Conservation (phyloP, 2,329 filamentous ascomycete species). For the Aspergillus ochraceoroseus region DNA sequence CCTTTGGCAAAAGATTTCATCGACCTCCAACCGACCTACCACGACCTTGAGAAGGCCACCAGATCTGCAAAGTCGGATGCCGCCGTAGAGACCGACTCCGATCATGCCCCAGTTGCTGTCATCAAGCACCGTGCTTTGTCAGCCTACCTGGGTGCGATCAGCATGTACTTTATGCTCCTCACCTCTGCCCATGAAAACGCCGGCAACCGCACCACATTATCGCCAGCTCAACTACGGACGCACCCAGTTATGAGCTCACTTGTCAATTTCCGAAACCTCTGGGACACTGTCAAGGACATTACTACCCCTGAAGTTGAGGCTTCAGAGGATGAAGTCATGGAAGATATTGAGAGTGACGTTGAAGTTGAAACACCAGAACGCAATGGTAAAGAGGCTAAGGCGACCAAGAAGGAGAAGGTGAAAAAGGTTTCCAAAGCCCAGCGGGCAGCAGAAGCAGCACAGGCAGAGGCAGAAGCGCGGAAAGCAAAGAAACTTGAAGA, state of each 20-base stretch:
- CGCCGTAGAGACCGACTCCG: constrained; percentile 35
- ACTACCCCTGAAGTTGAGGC: constrained; percentile 43
- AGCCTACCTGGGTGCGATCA: constrained; percentile 78
- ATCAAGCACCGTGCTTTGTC: constrained; percentile 75
- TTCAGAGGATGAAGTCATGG: constrained; percentile 2
- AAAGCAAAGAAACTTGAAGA: constrained; percentile 51
- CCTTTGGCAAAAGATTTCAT: constrained; percentile 75
- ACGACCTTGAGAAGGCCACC: constrained; percentile 56
- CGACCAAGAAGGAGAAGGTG: constrained; percentile 39
- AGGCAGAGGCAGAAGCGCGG: constrained; percentile 52
- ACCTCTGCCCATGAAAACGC: constrained; percentile 65
- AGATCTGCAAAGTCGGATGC: constrained; percentile 50
- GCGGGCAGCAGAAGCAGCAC: constrained; percentile 49
- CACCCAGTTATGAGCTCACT: constrained; percentile 87
- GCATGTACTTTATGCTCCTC: constrained; percentile 93
- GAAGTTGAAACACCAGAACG: constrained; percentile 23
- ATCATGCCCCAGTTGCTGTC: constrained; percentile 51
- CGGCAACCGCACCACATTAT: constrained; percentile 55
- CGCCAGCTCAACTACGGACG: constrained; percentile 75
- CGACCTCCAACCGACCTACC: constrained; percentile 59
- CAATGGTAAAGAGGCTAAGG: constrained; percentile 34
- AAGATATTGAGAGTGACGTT: constrained; percentile 22
- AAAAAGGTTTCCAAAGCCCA: constrained; percentile 47
- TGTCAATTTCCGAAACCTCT: constrained; percentile 72
- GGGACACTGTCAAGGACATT: constrained; percentile 69